These are phyloP conservation scores for Cutaneotrichosporon spelunceum DNA, from an alignment of 1,284 basidiomycete species.

Conservation along the genomic window DNA sequence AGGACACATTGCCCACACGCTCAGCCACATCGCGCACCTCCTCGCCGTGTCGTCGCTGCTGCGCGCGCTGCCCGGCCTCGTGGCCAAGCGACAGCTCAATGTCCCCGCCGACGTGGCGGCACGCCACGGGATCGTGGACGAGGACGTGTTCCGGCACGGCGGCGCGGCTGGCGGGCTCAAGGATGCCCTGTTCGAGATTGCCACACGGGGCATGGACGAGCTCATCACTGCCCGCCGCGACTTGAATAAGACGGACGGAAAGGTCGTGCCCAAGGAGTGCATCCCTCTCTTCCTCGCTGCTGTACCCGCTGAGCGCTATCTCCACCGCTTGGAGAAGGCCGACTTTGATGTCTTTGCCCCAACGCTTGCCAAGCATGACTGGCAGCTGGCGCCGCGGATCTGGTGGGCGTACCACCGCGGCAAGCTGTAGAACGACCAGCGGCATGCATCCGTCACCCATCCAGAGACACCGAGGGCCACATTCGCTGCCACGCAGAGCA, in stretches of 20 bases:
- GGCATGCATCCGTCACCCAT: background rate
- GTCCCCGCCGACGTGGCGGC: slow-evolving; percentile 81
- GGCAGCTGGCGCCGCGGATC: slow-evolving; percentile 80
- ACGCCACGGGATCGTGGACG: slow-evolving; percentile 74
- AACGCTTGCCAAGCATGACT: slow-evolving; percentile 68
- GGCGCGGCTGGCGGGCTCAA: slow-evolving; percentile 56
- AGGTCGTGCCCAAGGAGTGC: slow-evolving; percentile 60
- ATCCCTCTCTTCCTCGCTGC: slow-evolving; percentile 76
- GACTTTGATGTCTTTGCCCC: slow-evolving; percentile 81
- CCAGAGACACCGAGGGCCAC: background rate
- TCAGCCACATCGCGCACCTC: slow-evolving; percentile 54
- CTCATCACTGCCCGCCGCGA: slow-evolving; percentile 75
- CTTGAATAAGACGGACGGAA: slow-evolving; percentile 63
- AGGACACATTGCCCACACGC: slow-evolving; percentile 67
- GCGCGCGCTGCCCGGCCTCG: slow-evolving; percentile 72
- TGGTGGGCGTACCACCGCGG: slow-evolving; percentile 63
- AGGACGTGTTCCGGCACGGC: slow-evolving; percentile 76
- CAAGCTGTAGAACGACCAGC: slow-evolving; percentile 40
- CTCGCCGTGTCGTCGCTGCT: slow-evolving; percentile 59
- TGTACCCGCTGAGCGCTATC: slow-evolving; percentile 70
- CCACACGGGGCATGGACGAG: slow-evolving; percentile 86
- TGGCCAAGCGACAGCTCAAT: slow-evolving; percentile 64
- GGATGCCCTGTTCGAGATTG: slow-evolving; percentile 80
- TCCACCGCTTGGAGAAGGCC: slow-evolving; percentile 65
- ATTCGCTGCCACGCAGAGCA: no score